Evolutionary conservation across 176 grass and related monocot genomes (phyloP), one percentile per base, ranked within the genome.

Genomic region (Stipa capillata): DNA sequence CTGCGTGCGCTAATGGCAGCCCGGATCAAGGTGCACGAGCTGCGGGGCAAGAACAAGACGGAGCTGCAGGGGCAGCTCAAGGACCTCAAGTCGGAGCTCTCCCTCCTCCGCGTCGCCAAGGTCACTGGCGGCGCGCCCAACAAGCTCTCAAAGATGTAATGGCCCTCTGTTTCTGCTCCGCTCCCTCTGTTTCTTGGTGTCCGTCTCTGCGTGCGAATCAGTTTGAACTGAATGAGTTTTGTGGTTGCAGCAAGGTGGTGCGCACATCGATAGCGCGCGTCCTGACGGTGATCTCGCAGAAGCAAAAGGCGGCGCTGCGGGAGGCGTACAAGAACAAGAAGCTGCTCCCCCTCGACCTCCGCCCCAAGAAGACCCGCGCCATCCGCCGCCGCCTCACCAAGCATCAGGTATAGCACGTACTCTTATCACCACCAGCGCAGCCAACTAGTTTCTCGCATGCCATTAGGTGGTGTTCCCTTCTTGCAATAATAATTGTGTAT

Each of bases 61-160:
- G 91, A 93, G 4, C 88, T 93, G n/a, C 77, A 88, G n/a, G 49
- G 28, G 5, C 85, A 93, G 78, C 88, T 93, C 24, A 93, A 88
- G 82, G 85, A 93, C 7, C 78, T 93, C 36, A 93, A 93, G 82
- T 40, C 85, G 41, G 91, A 93, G 85, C 87, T 93, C 39, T 93
- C 91, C 78, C 91, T 93, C 17, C 91, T 93, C 44, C 88, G 91
- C 67, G 91, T 93, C 23, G 91, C 91, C 55, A 93, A 93, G 75
- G 91, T 93, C 85, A 93, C 91, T 78, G 91, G 91, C 48, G 91
- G 91, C 5, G 91, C 91, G 16, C 91, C 91, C 49, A 93, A 93
- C 85, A 93, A 93, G 88, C 91, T 93, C 53, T 93, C 91, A 53
- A 93, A 93, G 87, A 93, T 93, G 90, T 89, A 49, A 18, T 39